These are phyloP conservation scores for Xylaria curta DNA, from an alignment of 495 filamentous ascomycete genomes.

Conservation along the genomic window DNA sequence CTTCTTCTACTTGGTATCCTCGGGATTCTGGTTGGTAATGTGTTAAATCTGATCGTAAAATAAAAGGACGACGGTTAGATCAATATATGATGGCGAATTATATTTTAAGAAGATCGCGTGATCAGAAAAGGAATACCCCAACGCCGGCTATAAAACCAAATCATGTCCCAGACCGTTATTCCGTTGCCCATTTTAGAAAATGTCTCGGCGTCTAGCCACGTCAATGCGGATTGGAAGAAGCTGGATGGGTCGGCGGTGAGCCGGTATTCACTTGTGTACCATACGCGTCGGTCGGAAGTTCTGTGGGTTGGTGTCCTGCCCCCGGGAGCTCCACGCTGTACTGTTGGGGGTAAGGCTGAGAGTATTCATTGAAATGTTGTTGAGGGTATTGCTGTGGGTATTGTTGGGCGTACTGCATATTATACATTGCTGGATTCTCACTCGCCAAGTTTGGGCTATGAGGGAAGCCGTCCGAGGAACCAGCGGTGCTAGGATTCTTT, in stretches of 20 bases:
- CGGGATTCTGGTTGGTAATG: neutral
- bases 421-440: slow-evolving; percentile 21
- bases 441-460: neutral
- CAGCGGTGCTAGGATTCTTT: slow-evolving; percentile 26
- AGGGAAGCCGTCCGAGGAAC: slow-evolving; percentile 29
- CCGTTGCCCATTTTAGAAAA: neutral
- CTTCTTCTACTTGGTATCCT: neutral
- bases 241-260: slow-evolving; percentile 9
- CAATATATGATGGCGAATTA: neutral
- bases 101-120: neutral
- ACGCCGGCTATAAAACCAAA: slow-evolving; percentile 23
- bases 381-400: slow-evolving; percentile 34
- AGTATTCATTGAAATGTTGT: slow-evolving; percentile 28
- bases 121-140: slow-evolving; percentile 4
- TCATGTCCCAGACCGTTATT: neutral
- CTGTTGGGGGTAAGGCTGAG: slow-evolving; percentile 26
- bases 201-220: neutral
- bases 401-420: slow-evolving; percentile 29
- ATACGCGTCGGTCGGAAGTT: slow-evolving; percentile 30
- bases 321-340: slow-evolving; percentile 34
- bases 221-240: neutral
- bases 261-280: neutral
- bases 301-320: slow-evolving; percentile 29
- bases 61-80: neutral
- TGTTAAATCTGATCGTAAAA: neutral